Evolutionary conservation across 345 rosid species (phyloP), one percentile per base, ranked within the genome.

Genomic region (Linum trigynum): DNA sequence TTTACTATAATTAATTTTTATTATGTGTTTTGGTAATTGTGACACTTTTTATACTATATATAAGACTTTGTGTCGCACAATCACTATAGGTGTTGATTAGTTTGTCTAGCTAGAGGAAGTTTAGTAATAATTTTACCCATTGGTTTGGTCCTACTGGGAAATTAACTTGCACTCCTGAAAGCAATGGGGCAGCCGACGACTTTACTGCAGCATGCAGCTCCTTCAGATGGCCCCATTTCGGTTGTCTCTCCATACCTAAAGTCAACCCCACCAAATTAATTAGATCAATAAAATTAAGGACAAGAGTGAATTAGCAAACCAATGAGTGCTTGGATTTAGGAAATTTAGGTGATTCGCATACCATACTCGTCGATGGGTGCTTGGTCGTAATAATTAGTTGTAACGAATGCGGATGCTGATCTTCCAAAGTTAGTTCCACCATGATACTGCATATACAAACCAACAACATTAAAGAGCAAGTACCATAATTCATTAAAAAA

Each of bases 351-450:
- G 16, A 4, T 6, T 42, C 7, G 7, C 80, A 58, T 72, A 90
- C 97, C 97, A 65, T 88, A 91, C 67, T 88, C 96, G 74, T 91
- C 96, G 56, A 88, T 74, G 23, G 97, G 92, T 67, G 97, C 96
- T 73, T 79, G 80, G 76, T 88, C 91, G 51, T 88, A 88, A 60
- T 90, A 90, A 69, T 82, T 74, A 5, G 92, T 71, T 14, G 70
- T 66, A 12, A 84, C 72, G 43, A 78, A 91, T 59, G 82, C 81
- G 16, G 94, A 75, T 10, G 79, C 83, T 61, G 76, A 73, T 71
- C 96, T 81, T 60, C 91, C 96, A 51, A 85, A 88, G 75, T 88
- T 91, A 6, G 96, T 86, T 76, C 96, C 97, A 39, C 96, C 97
- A 64, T 91, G 91, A 75, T 86, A 91, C 98, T 91, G 67, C 9